phyloP scores from a whole-genome alignment of 106 monocot genomes.

The Allium sativum region DNA sequence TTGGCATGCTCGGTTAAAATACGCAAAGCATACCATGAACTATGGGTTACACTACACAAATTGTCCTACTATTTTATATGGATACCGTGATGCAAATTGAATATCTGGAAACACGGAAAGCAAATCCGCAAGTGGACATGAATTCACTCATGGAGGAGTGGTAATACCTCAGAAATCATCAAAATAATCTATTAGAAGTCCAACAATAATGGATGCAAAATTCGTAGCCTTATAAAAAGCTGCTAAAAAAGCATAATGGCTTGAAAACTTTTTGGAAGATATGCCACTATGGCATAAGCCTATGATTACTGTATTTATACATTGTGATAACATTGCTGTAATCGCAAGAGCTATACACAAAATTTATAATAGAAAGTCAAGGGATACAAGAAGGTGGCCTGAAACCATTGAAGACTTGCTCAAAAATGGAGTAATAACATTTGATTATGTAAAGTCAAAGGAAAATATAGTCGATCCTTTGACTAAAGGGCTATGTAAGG shows the following conservation, averaged over 20 bases:
- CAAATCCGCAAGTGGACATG: too few species aligned
- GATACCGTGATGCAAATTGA: too few species aligned
- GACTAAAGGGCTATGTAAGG: neutral
- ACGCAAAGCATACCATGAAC: too few species aligned
- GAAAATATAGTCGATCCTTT: neutral
- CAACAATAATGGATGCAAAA: neutral
- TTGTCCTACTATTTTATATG: too few species aligned
- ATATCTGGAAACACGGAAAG: too few species aligned
- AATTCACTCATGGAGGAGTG: too few species aligned
- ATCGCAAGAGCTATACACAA: neutral
- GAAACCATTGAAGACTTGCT: neutral
- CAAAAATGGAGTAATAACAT: neutral
- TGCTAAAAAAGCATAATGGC: neutral
- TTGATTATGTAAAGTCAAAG: neutral
- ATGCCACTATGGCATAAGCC: neutral
- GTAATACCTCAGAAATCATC: too few species aligned
- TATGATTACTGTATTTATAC: neutral
- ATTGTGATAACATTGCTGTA: neutral
- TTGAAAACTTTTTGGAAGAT: neutral
- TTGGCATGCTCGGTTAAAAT: neutral
- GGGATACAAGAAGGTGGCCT: neutral
- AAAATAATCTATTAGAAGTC: too few species aligned
- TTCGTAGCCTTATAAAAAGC: neutral
- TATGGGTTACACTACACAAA: too few species aligned
- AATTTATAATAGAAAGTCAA: slow-evolving; percentile 1